Evolutionary conservation across 306 rosid genomes (phyloP).

Genomic region (Leucaena leucocephala): DNA sequence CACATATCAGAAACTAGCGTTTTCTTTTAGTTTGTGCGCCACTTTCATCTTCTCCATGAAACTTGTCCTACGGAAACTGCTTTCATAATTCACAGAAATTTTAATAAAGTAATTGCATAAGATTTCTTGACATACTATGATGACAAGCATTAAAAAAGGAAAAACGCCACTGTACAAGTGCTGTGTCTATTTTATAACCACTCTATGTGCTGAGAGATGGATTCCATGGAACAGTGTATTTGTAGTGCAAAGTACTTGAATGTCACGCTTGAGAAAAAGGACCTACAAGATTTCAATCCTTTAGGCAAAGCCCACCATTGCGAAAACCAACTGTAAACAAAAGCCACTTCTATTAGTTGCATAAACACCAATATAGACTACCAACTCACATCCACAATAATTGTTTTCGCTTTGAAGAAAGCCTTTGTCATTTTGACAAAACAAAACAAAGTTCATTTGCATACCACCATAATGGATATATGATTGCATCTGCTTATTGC

Average conservation of each 20-base stretch:
- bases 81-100: constrained; percentile 34
- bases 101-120: constrained; percentile 35
- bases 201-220: constrained; percentile 96
- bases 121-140: constrained; percentile 14
- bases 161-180: constrained; percentile 67
- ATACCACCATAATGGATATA: constrained; percentile 92
- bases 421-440: constrained; percentile 16
- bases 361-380: constrained; percentile 17
- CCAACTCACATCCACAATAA: background rate
- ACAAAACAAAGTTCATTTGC: constrained; percentile 19
- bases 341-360: constrained; percentile 32
- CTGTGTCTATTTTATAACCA: constrained; percentile 93
- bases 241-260: constrained; percentile 87
- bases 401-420: background rate
- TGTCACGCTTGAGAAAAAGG: constrained; percentile 93
- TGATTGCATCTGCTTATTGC: constrained; percentile 98
- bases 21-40: background rate
- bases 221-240: constrained; percentile 96
- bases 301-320: constrained; percentile 94
- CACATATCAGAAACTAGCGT: constrained; percentile 7
- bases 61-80: background rate
- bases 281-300: constrained; percentile 87
- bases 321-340: constrained; percentile 85
- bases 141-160: background rate
- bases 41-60: background rate